These are phyloP conservation scores for Rhodotorula taiwanensis DNA, from an alignment of 768 basidiomycete genomes.

Conservation along the genomic window DNA sequence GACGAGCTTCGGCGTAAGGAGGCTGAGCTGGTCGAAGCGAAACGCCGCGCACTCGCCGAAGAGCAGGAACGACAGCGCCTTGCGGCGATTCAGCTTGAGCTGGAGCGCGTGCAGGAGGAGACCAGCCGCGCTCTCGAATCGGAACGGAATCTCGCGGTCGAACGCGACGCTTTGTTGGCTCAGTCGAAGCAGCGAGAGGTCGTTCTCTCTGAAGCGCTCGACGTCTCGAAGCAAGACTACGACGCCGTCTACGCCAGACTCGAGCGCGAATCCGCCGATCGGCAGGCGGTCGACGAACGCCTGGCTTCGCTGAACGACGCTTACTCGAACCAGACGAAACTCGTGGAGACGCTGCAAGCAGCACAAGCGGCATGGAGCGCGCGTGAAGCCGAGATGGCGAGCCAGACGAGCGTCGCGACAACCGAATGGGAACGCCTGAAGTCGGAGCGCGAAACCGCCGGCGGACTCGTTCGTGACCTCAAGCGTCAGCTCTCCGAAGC, in stretches of 20 bases:
- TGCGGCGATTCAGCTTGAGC: conserved; percentile 68
- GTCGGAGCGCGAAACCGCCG: conserved; percentile 9
- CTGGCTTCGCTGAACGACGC: conserved; percentile 50
- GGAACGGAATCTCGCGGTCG: conserved; percentile 68
- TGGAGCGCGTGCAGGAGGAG: conserved; percentile 75
- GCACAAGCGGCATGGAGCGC: conserved; percentile 63
- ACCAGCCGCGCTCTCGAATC: conserved; percentile 74
- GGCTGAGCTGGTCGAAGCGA: conserved; percentile 67
- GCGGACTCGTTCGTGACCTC: conserved; percentile 2
- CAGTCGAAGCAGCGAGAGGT: conserved; percentile 77
- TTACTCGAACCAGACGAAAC: conserved; percentile 78
- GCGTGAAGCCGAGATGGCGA: conserved; percentile 60
- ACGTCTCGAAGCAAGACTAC: conserved; percentile 68
- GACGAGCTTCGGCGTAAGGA: conserved; percentile 85
- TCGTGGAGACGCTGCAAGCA: conserved; percentile 70
- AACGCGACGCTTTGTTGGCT: conserved; percentile 76
- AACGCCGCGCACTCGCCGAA: conserved; percentile 81
- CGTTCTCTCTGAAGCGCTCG: conserved; percentile 77
- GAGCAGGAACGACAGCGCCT: conserved; percentile 70
- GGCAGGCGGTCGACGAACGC: conserved; percentile 27
- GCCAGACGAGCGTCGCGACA: conserved; percentile 56
- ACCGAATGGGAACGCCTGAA: conserved; percentile 56
- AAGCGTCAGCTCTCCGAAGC: conserved; percentile 13
- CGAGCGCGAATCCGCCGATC: conserved; percentile 42
- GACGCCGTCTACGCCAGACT: conserved; percentile 79